Conservation (phyloP, 1,284 basidiomycete species). For the Tremellales sp. region DNA sequence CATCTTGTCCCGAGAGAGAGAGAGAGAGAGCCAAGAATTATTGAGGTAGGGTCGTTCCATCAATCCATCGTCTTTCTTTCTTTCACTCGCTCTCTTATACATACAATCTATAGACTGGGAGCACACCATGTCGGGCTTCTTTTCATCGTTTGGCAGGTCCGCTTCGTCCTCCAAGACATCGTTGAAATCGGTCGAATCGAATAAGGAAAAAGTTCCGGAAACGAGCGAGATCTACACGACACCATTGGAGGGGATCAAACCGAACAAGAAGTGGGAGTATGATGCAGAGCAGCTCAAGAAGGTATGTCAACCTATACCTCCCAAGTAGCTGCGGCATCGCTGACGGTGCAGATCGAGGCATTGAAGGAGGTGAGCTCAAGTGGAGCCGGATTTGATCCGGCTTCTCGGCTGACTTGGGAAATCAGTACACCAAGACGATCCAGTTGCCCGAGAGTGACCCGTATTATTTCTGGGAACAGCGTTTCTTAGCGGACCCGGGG, state of each 20-base stretch:
- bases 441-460: slow-evolving; percentile 62
- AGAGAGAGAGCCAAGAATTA: too few species aligned
- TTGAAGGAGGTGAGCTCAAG: slow-evolving; percentile 58
- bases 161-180: slow-evolving; percentile 24
- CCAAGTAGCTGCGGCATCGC: not conserved
- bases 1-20: too few species aligned
- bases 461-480: slow-evolving; percentile 68
- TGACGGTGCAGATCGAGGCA: slow-evolving; percentile 53
- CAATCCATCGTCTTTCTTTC: too few species aligned
- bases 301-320: slow-evolving; percentile 17
- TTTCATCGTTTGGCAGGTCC: slow-evolving; percentile 18
- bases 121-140: slow-evolving; percentile 18
- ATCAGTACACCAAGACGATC: slow-evolving; percentile 62
- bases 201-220: slow-evolving; percentile 15
- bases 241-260: slow-evolving; percentile 51
- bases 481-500: slow-evolving; percentile 68
- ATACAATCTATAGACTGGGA: not conserved
- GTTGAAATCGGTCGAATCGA: slow-evolving; percentile 9
- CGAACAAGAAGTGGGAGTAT: slow-evolving; percentile 60
- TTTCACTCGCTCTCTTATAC: not conserved
- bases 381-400: not conserved
- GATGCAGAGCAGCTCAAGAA: slow-evolving; percentile 58
- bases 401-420: slow-evolving; percentile 2
- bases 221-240: slow-evolving; percentile 52
- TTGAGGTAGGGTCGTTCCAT: too few species aligned